Evolutionary conservation across 768 basidiomycete species (phyloP).

Genomic region (Russula virescens): DNA sequence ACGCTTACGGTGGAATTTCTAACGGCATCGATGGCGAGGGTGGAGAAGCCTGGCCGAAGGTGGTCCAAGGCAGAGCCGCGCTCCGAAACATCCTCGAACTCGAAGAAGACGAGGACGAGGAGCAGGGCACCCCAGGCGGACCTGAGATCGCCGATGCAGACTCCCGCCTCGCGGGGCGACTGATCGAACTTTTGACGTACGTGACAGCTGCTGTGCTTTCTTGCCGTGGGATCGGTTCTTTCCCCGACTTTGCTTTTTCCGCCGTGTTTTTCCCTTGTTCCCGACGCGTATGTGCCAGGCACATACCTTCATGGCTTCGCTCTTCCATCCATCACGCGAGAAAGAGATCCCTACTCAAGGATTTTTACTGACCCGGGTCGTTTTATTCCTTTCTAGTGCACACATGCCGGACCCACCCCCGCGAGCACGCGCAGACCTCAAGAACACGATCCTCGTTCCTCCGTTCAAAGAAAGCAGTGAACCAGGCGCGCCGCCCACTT

Average conservation of each 20-base stretch:
- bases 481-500: slow-evolving; percentile 15
- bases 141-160: slow-evolving; percentile 42
- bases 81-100: slow-evolving; percentile 39
- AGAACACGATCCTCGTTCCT: slow-evolving; percentile 56
- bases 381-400: not conserved
- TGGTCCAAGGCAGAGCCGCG: slow-evolving; percentile 48
- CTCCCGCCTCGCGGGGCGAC: slow-evolving; percentile 45
- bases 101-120: too few species aligned
- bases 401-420: slow-evolving; percentile 30
- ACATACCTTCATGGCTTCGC: too few species aligned
- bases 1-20: slow-evolving; percentile 55
- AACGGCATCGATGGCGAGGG: slow-evolving; percentile 68
- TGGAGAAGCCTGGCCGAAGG: slow-evolving; percentile 68
- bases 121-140: not conserved
- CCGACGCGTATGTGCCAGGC: too few species aligned
- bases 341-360: too few species aligned
- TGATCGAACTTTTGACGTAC: slow-evolving; percentile 65
- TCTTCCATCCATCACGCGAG: too few species aligned
- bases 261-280: not conserved
- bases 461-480: slow-evolving; percentile 37
- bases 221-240: not conserved
- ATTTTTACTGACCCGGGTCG: too few species aligned
- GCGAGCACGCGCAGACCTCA: slow-evolving; percentile 47
- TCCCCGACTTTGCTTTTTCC: not conserved
- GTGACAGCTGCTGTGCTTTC: slow-evolving; percentile 31